A percentile compares a stretch with the other conserved stretches of the same genome.
Evolutionary conservation across 2,329 filamentous ascomycete genomes (phyloP).

Genomic region (Clarireedia hainanense): DNA sequence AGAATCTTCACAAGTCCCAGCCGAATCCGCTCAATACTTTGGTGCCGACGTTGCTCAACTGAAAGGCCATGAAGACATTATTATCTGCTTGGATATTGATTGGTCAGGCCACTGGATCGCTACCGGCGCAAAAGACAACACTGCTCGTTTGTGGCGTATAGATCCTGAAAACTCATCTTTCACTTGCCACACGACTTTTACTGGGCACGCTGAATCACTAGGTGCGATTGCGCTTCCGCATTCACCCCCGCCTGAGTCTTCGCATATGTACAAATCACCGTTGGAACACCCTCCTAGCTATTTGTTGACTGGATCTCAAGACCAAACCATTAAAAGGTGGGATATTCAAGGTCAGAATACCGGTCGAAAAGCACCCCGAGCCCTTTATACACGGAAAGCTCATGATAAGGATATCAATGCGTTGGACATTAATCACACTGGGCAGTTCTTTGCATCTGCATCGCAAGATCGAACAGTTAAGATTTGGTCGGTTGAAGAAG

Average conservation of each 20-base stretch:
- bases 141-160: slow-evolving; percentile 80
- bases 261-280: slow-evolving; percentile 64
- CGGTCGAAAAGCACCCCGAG: slow-evolving; percentile 50
- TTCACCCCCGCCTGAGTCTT: slow-evolving; percentile 56
- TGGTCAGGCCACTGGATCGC: slow-evolving; percentile 97
- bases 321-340: slow-evolving; percentile 93
- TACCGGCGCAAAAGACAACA: slow-evolving; percentile 95
- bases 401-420: slow-evolving; percentile 99
- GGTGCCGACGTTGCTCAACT: slow-evolving; percentile 82
- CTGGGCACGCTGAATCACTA: slow-evolving; percentile 88
- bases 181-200: slow-evolving; percentile 73
- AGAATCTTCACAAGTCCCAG: slow-evolving; percentile 14
- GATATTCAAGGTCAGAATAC: slow-evolving; percentile 50
- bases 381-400: slow-evolving; percentile 82
- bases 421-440: slow-evolving; percentile 67
- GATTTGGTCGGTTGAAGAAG: slow-evolving; percentile 87
- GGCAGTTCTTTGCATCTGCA: slow-evolving; percentile 84
- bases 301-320: slow-evolving; percentile 86
- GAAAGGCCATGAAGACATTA: slow-evolving; percentile 88
- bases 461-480: slow-evolving; percentile 97
- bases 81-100: slow-evolving; percentile 89
- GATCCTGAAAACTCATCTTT: slow-evolving; percentile 70
- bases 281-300: slow-evolving; percentile 75
- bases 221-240: slow-evolving; percentile 82
- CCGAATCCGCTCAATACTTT: slow-evolving; percentile 54